Conservation (phyloP, 192 early-diverging fungal genomes). For the Chytriomyces confervae region DNA sequence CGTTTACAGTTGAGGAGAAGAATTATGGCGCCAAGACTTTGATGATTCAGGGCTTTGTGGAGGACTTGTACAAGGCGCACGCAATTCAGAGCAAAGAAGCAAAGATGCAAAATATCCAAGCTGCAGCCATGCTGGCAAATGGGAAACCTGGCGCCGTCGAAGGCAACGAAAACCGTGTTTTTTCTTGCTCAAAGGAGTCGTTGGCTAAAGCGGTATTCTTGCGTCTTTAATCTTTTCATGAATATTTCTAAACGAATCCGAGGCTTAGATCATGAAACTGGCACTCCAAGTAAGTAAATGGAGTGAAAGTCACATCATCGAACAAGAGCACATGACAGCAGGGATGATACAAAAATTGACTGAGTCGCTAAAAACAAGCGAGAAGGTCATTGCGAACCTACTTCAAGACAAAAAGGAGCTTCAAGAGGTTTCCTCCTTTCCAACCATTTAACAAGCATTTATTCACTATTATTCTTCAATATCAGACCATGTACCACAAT, state of each 20-base stretch:
- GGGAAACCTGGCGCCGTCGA: not conserved
- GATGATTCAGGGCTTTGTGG: constrained; percentile 55
- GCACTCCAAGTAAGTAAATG: constrained; percentile 53
- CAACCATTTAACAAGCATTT: constrained; percentile 9
- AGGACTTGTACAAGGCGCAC: constrained; percentile 52
- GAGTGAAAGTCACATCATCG: constrained; percentile 47
- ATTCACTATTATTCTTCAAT: not conserved
- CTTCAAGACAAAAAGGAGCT: constrained; percentile 54
- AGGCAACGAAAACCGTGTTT: constrained; percentile 45
- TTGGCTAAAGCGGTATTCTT: constrained; percentile 46
- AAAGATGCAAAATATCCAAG: constrained; percentile 13
- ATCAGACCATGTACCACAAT: constrained; percentile 50
- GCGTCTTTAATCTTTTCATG: not conserved
- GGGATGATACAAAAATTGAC: constrained; percentile 43
- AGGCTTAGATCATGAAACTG: constrained; percentile 42
- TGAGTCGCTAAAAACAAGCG: constrained; percentile 51
- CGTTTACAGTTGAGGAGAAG: constrained; percentile 52
- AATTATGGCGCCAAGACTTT: constrained; percentile 51
- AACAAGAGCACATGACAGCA: constrained; percentile 54
- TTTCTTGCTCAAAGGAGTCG: constrained; percentile 54
- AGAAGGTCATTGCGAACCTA: constrained; percentile 47
- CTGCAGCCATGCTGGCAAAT: not conserved
- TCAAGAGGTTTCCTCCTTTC: constrained; percentile 32
- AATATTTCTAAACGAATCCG: not conserved
- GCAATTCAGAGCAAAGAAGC: constrained; percentile 40